phyloP scores from a whole-genome alignment of 2,329 filamentous ascomycete species.

The Knoxdaviesia capensis region DNA sequence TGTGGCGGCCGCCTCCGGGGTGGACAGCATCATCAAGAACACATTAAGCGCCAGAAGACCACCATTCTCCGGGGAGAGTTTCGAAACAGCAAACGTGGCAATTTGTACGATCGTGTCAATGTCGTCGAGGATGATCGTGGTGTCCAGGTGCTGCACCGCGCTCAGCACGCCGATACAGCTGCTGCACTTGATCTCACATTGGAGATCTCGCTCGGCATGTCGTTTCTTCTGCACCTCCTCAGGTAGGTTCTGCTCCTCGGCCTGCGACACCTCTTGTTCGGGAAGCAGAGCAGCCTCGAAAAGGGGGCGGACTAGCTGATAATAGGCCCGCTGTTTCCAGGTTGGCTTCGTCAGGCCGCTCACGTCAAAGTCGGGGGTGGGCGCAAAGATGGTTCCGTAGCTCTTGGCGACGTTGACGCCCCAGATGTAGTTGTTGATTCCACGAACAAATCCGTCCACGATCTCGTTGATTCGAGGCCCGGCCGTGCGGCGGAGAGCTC shows the following conservation, averaged over 20 bases:
- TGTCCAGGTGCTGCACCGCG: slow-evolving; percentile 27
- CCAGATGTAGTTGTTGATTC: slow-evolving; percentile 11
- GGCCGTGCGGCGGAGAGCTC: slow-evolving; percentile 17
- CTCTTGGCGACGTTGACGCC: slow-evolving; percentile 20
- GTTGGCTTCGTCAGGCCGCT: slow-evolving; percentile 23
- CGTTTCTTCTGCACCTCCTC: neutral
- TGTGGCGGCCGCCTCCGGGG: slow-evolving; percentile 9
- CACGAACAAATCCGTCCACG: slow-evolving; percentile 15
- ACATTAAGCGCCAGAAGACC: slow-evolving; percentile 26
- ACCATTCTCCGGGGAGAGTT: slow-evolving; percentile 19
- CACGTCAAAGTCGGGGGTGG: slow-evolving; percentile 19
- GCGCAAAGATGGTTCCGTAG: slow-evolving; percentile 20
- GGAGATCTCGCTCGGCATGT: slow-evolving; percentile 8
- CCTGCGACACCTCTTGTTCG: too few species aligned
- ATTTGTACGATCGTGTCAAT: slow-evolving; percentile 24
- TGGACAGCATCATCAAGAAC: slow-evolving; percentile 17
- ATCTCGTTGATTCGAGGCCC: slow-evolving; percentile 14
- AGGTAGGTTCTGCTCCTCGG: too few species aligned
- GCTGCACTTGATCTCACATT: slow-evolving; percentile 10
- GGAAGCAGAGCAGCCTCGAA: slow-evolving; percentile 19
- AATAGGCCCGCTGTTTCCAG: slow-evolving; percentile 28
- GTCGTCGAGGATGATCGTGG: slow-evolving; percentile 31
- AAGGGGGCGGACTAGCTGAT: slow-evolving; percentile 23
- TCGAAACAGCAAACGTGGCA: slow-evolving; percentile 24
- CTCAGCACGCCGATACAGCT: slow-evolving; percentile 27